These are phyloP conservation scores for Hymenoscyphus albidus DNA, from an alignment of 2,329 filamentous ascomycete genomes.

Conservation along the genomic window DNA sequence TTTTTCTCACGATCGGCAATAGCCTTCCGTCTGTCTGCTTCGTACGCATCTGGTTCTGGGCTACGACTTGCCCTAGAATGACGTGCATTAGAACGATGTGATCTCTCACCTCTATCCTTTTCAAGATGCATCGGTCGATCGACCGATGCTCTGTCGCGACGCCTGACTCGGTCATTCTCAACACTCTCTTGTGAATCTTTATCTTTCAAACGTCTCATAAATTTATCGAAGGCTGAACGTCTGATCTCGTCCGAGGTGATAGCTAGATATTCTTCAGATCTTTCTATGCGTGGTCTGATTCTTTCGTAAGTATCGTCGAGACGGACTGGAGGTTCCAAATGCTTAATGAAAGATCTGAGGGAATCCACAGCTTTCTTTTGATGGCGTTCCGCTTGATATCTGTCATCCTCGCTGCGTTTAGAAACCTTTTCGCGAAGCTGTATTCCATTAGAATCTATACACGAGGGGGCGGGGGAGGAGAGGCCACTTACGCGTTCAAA, in stretches of 20 bases:
- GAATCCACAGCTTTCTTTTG: slow-evolving; percentile 82
- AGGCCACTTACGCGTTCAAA: slow-evolving; percentile 66
- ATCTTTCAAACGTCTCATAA: slow-evolving; percentile 84
- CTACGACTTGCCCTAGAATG: slow-evolving; percentile 69
- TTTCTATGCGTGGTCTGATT: slow-evolving; percentile 74
- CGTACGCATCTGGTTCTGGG: slow-evolving; percentile 90
- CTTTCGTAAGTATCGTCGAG: slow-evolving; percentile 83
- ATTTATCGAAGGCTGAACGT: slow-evolving; percentile 83
- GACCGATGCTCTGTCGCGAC: slow-evolving; percentile 53
- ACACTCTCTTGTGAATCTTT: slow-evolving; percentile 59
- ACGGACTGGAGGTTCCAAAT: slow-evolving; percentile 78
- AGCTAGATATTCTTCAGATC: slow-evolving; percentile 78
- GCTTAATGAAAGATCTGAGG: slow-evolving; percentile 82
- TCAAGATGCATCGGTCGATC: slow-evolving; percentile 40
- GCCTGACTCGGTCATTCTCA: slow-evolving; percentile 64
- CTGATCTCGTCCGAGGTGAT: slow-evolving; percentile 80
- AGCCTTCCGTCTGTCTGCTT: slow-evolving; percentile 89
- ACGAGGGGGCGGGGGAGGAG: neutral
- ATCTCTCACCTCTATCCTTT: slow-evolving; percentile 60
- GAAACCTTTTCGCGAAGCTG: slow-evolving; percentile 81
- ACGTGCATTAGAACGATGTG: slow-evolving; percentile 56
- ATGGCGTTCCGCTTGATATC: slow-evolving; percentile 74
- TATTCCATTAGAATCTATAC: slow-evolving; percentile 27
- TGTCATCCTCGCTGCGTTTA: slow-evolving; percentile 79
- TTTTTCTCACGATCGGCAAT: slow-evolving; percentile 92